Conservation (phyloP, 176 grass and related monocot genomes). For the Microstegium vimineum region DNA sequence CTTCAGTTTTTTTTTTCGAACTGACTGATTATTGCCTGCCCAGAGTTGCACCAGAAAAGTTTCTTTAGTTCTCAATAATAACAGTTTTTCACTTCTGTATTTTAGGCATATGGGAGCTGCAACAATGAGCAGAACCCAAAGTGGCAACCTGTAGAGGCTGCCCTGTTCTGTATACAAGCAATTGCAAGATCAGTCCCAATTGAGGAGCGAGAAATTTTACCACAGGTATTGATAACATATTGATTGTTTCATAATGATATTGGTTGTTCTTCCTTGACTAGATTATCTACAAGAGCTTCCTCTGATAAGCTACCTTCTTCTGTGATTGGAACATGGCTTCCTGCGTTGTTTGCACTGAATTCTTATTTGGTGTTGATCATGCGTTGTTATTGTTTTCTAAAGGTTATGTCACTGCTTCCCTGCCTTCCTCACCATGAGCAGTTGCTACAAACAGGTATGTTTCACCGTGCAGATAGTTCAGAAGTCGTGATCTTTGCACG, state of each 20-base stretch:
- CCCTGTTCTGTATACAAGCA: slow-evolving; percentile 90
- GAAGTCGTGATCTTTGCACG: neutral
- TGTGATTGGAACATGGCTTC: neutral
- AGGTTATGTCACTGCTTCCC: slow-evolving; percentile 89
- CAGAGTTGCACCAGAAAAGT: neutral
- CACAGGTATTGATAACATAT: slow-evolving; percentile 54
- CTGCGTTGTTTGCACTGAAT: neutral
- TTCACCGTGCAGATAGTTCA: slow-evolving; percentile 19
- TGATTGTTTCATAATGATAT: neutral
- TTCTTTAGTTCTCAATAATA: neutral
- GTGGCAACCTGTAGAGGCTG: slow-evolving; percentile 94
- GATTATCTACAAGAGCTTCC: slow-evolving; percentile 2
- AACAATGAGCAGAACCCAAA: slow-evolving; percentile 47
- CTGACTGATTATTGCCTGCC: neutral
- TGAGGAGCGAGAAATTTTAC: slow-evolving; percentile 81
- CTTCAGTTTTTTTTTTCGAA: slow-evolving; percentile 4
- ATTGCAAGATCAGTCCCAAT: slow-evolving; percentile 77
- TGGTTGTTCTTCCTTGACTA: neutral
- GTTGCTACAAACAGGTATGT: slow-evolving; percentile 82
- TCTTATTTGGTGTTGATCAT: slow-evolving; percentile 9
- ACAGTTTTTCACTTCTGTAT: slow-evolving; percentile 25
- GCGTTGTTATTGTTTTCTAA: slow-evolving; percentile 29
- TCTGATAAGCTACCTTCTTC: neutral
- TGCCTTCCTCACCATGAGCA: slow-evolving; percentile 68
- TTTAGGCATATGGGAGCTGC: slow-evolving; percentile 68